These are phyloP conservation scores for Trichoderma sp. DNA, from an alignment of 2,329 filamentous ascomycete genomes.

Conservation along the genomic window DNA sequence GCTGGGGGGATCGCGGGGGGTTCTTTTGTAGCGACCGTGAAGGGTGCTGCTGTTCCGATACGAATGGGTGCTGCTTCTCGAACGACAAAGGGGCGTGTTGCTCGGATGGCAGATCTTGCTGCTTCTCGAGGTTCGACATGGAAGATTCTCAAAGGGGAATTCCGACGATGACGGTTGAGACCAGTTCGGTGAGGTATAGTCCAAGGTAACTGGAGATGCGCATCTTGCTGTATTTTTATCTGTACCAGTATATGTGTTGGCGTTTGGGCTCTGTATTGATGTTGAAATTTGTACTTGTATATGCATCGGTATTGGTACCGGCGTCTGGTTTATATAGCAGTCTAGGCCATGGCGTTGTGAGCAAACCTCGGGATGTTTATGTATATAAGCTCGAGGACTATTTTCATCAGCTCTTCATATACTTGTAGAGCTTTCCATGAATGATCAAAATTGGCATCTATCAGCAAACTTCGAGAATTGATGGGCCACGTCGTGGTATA, in stretches of 20 bases:
- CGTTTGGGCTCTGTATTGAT: background rate
- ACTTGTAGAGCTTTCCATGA: background rate
- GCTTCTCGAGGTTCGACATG: background rate
- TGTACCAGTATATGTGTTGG: background rate
- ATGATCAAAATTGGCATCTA: background rate
- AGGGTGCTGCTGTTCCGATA: conserved; percentile 22
- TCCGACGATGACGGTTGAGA: background rate
- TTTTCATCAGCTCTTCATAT: background rate
- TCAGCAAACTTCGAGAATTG: background rate
- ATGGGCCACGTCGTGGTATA: no score
- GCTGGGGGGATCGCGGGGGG: conserved; percentile 13
- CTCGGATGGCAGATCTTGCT: background rate
- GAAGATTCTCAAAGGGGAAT: background rate
- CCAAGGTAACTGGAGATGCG: background rate
- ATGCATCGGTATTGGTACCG: background rate
- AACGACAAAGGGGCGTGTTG: background rate
- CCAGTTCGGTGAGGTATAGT: background rate
- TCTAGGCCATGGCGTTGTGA: background rate
- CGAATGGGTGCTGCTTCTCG: conserved; percentile 21
- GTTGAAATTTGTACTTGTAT: background rate
- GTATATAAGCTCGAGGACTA: background rate
- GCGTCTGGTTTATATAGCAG: background rate
- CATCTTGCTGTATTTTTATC: background rate
- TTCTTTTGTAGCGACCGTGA: conserved; percentile 20
- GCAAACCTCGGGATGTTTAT: background rate